A percentile compares a stretch with the other conserved stretches of the same genome.
These are phyloP conservation scores for Penicillium manginii DNA, from an alignment of 495 filamentous ascomycete species.

Conservation along the genomic window DNA sequence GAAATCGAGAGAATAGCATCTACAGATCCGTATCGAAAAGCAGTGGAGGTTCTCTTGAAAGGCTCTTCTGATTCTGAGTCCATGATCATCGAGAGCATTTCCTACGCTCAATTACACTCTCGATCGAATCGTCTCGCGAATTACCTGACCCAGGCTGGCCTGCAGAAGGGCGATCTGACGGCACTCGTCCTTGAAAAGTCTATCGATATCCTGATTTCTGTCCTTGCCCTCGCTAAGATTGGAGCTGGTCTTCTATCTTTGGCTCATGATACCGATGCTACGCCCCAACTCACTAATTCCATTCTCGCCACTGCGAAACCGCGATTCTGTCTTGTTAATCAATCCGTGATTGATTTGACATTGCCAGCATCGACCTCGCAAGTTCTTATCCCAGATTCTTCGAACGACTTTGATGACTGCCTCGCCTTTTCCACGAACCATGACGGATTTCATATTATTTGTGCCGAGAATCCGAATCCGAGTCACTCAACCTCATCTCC, in stretches of 20 bases:
- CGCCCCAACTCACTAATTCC: conserved; percentile 58
- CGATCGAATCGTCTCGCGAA: conserved; percentile 67
- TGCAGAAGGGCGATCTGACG: conserved; percentile 56
- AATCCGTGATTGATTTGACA: conserved; percentile 14
- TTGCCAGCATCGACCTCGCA: conserved; percentile 22
- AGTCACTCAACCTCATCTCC: too few relatives aligned
- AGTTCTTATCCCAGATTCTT: conserved; percentile 39
- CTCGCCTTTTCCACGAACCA: conserved; percentile 30
- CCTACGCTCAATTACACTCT: conserved; percentile 64
- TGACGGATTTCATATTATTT: conserved; percentile 38
- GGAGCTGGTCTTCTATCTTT: conserved; percentile 78
- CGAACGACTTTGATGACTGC: conserved; percentile 21
- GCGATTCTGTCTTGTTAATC: conserved; percentile 48
- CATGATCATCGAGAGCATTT: conserved; percentile 45
- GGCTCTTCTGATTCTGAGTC: conserved; percentile 33
- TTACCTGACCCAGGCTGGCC: conserved; percentile 50
- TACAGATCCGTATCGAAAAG: conserved; percentile 53
- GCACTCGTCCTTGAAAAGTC: conserved; percentile 75
- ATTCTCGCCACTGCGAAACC: conserved; percentile 60
- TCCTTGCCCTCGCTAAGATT: conserved; percentile 71
- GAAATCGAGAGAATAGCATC: conserved; percentile 57
- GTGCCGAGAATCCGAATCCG: conserved; percentile 72
- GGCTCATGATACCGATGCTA: conserved; percentile 64
- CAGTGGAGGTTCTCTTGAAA: conserved; percentile 61
- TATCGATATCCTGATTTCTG: conserved; percentile 64